Evolutionary conservation across 441 rosid species (phyloP), one percentile per base, ranked within the genome.

Genomic region (Gossypium gossypioides): DNA sequence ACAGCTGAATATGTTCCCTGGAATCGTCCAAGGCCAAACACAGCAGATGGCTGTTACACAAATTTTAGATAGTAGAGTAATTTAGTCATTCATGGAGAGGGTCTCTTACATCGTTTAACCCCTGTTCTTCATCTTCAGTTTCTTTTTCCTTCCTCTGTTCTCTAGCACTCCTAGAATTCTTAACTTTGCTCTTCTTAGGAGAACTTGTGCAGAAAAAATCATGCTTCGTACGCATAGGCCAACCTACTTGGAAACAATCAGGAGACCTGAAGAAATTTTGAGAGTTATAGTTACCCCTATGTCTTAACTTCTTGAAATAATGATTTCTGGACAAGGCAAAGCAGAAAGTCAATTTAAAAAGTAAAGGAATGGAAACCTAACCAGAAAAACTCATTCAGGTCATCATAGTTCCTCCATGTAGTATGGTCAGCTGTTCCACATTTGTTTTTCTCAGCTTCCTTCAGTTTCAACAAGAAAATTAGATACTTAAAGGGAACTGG

Each of bases 401-500:
- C 99, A 83, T 95, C 99, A 13, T 92, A 95, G 86, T 95, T 95
- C 86, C 99, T 89, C 99, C 98, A 95, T 63, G 87, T 86, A 67
- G 93, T 91, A 81, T 95, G 90, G 77, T 91, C 92, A 71, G 97
- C 92, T 12, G 95, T 87, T 68, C 97, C 99, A 48, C 83, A 84
- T 84, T 87, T 87, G 86, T 65, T 88, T 82, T 89, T 91, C 76
- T 81, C 69, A 81, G 95, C 91, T 86, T 95, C 99, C 99, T 95
- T 84, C 79, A 85, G 57, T 75, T 77, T 76, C 58, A 4, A 76
- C 4, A 62, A 70, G 48, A 69, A 68, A 69, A 72, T 79, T 78
- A 78, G 81, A 72, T 54, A 25, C 66, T 22, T 6, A 13, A 25
- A 3, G 65, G 25, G 67, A 64, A 29, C 40, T 37, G 16, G 13